These are phyloP conservation scores for Stipa capillata DNA, from an alignment of 176 grass and related monocot species.

Conservation along the genomic window DNA sequence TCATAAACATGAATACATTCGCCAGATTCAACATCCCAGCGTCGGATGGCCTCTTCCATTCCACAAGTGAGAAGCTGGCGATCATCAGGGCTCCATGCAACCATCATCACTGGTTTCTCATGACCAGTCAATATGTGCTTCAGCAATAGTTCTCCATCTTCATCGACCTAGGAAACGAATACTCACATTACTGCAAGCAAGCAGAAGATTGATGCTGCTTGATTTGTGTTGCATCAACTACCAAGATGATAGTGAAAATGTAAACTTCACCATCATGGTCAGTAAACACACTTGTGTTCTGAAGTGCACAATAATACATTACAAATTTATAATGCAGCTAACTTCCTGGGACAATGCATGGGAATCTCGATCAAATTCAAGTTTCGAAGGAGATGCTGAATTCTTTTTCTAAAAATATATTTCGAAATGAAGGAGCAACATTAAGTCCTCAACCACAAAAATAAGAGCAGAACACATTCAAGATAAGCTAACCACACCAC, in stretches of 20 bases:
- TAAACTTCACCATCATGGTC: neutral
- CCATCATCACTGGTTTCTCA: constrained; percentile 55
- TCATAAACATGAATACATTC: constrained; percentile 69
- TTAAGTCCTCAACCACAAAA: neutral
- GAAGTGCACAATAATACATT: no score
- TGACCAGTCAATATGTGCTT: constrained; percentile 79
- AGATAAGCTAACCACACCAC: neutral
- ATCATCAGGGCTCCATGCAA: constrained; percentile 88
- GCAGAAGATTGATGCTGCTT: constrained; percentile 1
- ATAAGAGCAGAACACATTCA: neutral
- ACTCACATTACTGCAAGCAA: constrained; percentile 21
- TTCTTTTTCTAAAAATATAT: neutral
- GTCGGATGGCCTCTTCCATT: constrained; percentile 64
- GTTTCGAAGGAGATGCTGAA: neutral
- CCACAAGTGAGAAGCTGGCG: constrained; percentile 83
- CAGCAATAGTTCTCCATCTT: constrained; percentile 42
- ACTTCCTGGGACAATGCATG: neutral
- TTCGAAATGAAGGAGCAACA: neutral
- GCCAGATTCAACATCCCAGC: constrained; percentile 74
- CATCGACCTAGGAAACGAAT: constrained; percentile 55
- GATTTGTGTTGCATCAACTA: constrained; percentile 9
- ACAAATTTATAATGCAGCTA: no score
- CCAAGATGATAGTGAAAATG: neutral
- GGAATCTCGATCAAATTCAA: neutral
- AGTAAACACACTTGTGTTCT: neutral